Conservation (phyloP, 2,329 filamentous ascomycete genomes). For the Fusarium torulosum region DNA sequence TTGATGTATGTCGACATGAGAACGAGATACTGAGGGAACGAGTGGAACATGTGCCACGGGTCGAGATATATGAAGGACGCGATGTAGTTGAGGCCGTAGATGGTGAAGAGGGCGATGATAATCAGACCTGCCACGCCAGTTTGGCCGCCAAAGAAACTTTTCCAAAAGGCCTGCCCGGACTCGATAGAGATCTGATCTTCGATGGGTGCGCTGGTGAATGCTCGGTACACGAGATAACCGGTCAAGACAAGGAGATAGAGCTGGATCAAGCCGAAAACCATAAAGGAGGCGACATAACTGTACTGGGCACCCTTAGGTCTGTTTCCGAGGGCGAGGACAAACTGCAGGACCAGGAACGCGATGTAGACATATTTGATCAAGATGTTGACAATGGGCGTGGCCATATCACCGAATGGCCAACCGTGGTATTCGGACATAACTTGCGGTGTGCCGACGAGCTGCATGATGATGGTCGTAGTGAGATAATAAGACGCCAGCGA, state of each 20-base stretch:
- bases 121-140: constrained; percentile 44
- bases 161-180: constrained; percentile 35
- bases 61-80: constrained; percentile 46
- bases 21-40: constrained; percentile 44
- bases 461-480: constrained; percentile 44
- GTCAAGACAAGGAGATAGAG: constrained; percentile 42
- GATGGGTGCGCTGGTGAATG: constrained; percentile 35
- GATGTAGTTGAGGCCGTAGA: constrained; percentile 45
- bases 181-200: constrained; percentile 42
- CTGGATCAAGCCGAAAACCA: constrained; percentile 44
- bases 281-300: constrained; percentile 43
- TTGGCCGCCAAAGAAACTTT: constrained; percentile 42
- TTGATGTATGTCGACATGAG: constrained; percentile 48
- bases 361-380: constrained; percentile 44
- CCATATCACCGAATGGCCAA: constrained; percentile 44
- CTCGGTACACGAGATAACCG: constrained; percentile 43
- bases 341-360: constrained; percentile 42
- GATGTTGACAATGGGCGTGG: constrained; percentile 43
- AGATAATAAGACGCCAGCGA: constrained; percentile 42
- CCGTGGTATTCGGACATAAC: constrained; percentile 37
- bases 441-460: constrained; percentile 44
- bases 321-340: constrained; percentile 44
- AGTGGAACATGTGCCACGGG: constrained; percentile 48
- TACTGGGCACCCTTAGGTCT: constrained; percentile 44
- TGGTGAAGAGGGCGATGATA: constrained; percentile 43